Evolutionary conservation across 441 rosid species (phyloP).

Genomic region (Capsella rubella): DNA sequence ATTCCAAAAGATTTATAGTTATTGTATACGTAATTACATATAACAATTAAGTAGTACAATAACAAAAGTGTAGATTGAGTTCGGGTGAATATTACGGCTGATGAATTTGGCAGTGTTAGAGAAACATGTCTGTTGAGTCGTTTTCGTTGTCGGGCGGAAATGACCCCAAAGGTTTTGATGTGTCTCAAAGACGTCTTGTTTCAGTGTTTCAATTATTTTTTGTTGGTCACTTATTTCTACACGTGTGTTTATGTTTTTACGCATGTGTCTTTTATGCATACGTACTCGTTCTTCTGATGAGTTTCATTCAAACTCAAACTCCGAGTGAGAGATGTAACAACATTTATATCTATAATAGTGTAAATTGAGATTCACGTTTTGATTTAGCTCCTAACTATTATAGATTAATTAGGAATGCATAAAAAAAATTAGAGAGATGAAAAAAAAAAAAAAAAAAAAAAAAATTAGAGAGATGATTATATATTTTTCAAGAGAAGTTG

Average conservation of each 20-base stretch:
- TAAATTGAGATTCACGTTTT: neutral
- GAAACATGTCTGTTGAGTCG: constrained; percentile 33
- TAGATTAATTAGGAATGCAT: too few species aligned
- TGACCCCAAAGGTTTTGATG: constrained; percentile 25
- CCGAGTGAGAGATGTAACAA: neutral
- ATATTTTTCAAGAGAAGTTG: neutral
- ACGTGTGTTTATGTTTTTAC: constrained; percentile 39
- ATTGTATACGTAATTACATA: neutral
- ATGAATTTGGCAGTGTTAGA: constrained; percentile 29
- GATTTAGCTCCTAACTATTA: too few species aligned
- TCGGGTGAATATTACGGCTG: constrained; percentile 19
- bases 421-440: neutral
- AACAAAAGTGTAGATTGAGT: constrained; percentile 1
- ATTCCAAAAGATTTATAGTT: neutral
- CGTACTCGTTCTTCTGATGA: constrained; percentile 6
- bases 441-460: neutral
- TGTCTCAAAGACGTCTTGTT: constrained; percentile 24
- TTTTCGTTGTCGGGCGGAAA: constrained; percentile 39
- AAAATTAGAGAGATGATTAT: neutral
- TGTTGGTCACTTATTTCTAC: constrained; percentile 16
- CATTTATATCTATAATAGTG: neutral
- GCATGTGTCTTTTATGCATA: constrained; percentile 15
- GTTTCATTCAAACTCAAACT: neutral
- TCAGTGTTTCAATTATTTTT: constrained; percentile 28
- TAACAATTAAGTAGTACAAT: constrained; percentile 1